These are phyloP conservation scores for Aspergillus persii DNA, from an alignment of 2,329 filamentous ascomycete genomes.

Conservation along the genomic window DNA sequence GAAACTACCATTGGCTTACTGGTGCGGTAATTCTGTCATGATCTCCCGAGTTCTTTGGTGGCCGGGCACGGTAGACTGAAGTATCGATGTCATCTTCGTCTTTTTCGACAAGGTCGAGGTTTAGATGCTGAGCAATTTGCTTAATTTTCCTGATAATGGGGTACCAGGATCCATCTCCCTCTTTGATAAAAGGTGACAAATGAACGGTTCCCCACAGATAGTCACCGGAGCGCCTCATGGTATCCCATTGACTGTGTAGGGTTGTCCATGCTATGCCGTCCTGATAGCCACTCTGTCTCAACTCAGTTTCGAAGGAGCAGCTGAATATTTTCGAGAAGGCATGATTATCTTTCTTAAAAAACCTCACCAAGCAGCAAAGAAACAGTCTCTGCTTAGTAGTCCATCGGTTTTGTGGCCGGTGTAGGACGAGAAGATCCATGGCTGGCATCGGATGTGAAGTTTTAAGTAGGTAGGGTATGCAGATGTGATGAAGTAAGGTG, in stretches of 20 bases:
- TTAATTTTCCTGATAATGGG: slow-evolving; percentile 13
- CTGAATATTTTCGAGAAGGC: slow-evolving; percentile 27
- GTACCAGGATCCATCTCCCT: slow-evolving; percentile 14
- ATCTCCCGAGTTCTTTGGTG: background rate
- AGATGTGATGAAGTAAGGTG: background rate
- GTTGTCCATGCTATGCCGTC: slow-evolving; percentile 5
- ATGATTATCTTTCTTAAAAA: slow-evolving; percentile 15
- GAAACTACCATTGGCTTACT: background rate
- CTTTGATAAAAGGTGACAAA: slow-evolving; percentile 14
- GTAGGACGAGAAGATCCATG: slow-evolving; percentile 1
- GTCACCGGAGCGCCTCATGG: slow-evolving; percentile 16
- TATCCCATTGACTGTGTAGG: slow-evolving; percentile 22
- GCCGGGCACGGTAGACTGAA: background rate
- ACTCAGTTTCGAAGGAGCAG: slow-evolving; percentile 18
- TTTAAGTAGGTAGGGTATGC: background rate
- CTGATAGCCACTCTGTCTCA: slow-evolving; percentile 20
- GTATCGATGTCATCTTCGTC: slow-evolving; percentile 12
- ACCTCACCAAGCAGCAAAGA: slow-evolving; percentile 26
- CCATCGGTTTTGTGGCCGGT: slow-evolving; percentile 17
- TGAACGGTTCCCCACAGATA: slow-evolving; percentile 26
- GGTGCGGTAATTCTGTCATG: background rate
- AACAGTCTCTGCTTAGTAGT: slow-evolving; percentile 15
- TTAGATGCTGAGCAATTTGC: slow-evolving; percentile 6
- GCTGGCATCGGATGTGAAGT: background rate
- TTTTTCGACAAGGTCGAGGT: slow-evolving; percentile 7